Evolutionary conservation across 2,329 filamentous ascomycete genomes (phyloP).

Genomic region (Aureobasidium vineae): DNA sequence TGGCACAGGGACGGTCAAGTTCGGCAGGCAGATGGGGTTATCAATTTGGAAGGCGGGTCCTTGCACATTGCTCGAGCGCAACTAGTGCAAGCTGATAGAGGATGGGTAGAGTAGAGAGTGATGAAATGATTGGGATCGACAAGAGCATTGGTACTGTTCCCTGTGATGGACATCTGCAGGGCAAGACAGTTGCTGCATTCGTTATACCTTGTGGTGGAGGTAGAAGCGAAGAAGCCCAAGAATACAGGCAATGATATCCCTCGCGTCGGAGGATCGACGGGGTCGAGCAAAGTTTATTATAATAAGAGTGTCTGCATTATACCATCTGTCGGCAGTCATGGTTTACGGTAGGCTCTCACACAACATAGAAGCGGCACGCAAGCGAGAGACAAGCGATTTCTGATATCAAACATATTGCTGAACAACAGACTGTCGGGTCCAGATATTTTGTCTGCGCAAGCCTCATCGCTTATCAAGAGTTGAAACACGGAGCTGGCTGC

Average conservation of each 20-base stretch:
- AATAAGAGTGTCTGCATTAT: neutral
- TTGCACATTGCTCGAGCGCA: neutral
- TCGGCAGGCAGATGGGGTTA: neutral
- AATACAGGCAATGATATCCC: neutral
- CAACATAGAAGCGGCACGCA: neutral
- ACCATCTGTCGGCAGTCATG: neutral
- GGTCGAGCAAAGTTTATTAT: neutral
- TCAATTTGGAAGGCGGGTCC: conserved; percentile 5
- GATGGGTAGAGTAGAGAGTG: neutral
- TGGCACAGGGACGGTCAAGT: neutral
- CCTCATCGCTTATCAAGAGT: neutral
- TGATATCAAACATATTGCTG: neutral
- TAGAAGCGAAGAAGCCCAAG: neutral
- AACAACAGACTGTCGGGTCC: neutral
- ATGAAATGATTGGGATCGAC: neutral
- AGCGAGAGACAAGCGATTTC: neutral
- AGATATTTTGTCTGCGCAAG: neutral
- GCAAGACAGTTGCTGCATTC: neutral
- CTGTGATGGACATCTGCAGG: neutral
- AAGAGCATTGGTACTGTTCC: neutral
- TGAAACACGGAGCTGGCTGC: neutral
- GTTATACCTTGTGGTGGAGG: neutral
- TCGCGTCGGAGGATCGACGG: neutral
- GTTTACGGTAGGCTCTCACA: neutral
- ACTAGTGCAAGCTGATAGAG: neutral